Percentiles rank a stretch among this genome's conserved stretches.
Conservation (phyloP, 202 grass and related monocot species). For the Hordeum pubiflorum region DNA sequence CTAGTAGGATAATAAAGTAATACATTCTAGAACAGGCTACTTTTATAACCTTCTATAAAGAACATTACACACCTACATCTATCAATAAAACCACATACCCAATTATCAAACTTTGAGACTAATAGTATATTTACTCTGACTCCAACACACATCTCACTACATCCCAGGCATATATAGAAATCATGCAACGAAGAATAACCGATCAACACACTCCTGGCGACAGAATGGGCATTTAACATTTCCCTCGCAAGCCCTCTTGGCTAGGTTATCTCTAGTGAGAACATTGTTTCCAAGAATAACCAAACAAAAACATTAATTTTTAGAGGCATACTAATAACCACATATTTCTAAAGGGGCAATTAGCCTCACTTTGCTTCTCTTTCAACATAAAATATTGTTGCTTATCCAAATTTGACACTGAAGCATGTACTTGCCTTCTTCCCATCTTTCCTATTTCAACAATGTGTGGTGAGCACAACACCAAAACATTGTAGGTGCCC, state of each 20-base stretch:
- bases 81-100: neutral
- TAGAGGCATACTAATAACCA: too few relatives aligned
- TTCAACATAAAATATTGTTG: too few relatives aligned
- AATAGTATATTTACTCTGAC: neutral
- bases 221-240: neutral
- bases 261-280: neutral
- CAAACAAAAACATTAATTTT: too few relatives aligned
- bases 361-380: too few relatives aligned
- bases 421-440: too few relatives aligned
- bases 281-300: neutral
- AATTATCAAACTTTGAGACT: neutral
- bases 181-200: neutral
- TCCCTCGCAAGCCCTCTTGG: neutral
- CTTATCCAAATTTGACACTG: too few relatives aligned
- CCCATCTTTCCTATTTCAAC: too few relatives aligned
- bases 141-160: neutral
- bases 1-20: neutral
- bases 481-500: too few relatives aligned
- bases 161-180: neutral
- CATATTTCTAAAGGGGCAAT: too few relatives aligned
- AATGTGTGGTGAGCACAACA: too few relatives aligned
- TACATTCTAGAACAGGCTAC: neutral
- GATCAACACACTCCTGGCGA: neutral
- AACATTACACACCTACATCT: neutral
- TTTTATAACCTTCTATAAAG: neutral